Evolutionary conservation across 2,329 filamentous ascomycete species (phyloP).

Genomic region (Penicillium capsulatum): DNA sequence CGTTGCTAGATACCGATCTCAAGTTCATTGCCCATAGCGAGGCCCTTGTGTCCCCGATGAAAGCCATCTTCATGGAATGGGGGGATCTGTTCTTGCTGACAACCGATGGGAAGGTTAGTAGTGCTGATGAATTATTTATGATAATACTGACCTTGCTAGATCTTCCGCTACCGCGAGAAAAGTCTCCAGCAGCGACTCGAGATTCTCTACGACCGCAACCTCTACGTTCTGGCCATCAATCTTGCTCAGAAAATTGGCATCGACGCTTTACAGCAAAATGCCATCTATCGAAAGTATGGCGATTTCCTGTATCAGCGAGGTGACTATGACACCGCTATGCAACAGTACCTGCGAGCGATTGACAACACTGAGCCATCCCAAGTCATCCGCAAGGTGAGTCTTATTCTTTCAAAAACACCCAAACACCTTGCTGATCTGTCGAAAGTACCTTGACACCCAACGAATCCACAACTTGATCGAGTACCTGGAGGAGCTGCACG

Average conservation of each 20-base stretch:
- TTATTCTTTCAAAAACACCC: too few relatives aligned
- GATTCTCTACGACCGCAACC: constrained; percentile 86
- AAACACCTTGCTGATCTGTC: too few relatives aligned
- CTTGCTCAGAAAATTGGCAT: constrained; percentile 85
- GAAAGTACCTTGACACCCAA: constrained; percentile 96
- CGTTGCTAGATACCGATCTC: constrained; percentile 84
- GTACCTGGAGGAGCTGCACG: constrained; percentile 92
- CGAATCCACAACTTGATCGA: constrained; percentile 96
- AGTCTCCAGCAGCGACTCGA: constrained; percentile 85
- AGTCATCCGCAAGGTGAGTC: constrained; percentile 76
- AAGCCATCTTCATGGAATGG: constrained; percentile 80
- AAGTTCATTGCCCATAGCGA: constrained; percentile 88
- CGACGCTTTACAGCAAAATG: constrained; percentile 74
- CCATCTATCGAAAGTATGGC: constrained; percentile 89
- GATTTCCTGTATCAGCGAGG: constrained; percentile 93
- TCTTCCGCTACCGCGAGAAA: constrained; percentile 87
- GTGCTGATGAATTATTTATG: too few relatives aligned
- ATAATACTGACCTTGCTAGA: constrained; percentile 52
- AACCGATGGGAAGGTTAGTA: constrained; percentile 77
- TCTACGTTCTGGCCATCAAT: constrained; percentile 87
- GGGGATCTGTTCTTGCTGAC: constrained; percentile 86
- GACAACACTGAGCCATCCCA: constrained; percentile 95
- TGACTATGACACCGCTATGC: constrained; percentile 98
- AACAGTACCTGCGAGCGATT: constrained; percentile 93
- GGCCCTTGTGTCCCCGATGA: constrained; percentile 73